Evolutionary conservation across 2,329 filamentous ascomycete genomes (phyloP).

Genomic region (Hirsutella rhossiliensis): DNA sequence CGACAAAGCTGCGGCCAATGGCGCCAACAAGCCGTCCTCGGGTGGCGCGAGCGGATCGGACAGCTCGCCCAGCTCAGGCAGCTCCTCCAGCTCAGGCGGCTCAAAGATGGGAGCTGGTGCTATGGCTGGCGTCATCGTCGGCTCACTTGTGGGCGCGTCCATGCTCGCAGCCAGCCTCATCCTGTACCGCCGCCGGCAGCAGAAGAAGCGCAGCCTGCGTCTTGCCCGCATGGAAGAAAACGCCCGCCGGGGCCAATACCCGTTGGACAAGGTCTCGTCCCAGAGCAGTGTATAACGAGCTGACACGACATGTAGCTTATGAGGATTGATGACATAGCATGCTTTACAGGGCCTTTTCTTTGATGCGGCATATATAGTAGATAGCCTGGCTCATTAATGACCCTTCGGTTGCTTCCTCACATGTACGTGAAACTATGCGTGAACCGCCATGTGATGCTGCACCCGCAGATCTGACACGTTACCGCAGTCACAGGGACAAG

Average conservation of each 20-base stretch:
- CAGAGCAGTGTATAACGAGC: no score
- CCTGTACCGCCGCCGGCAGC: slow-evolving; percentile 1
- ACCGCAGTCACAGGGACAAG: no score
- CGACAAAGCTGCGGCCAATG: slow-evolving; percentile 9
- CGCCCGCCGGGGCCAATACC: neutral
- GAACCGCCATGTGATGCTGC: no score
- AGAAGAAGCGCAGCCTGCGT: neutral
- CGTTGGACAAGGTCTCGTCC: neutral
- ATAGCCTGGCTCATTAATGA: no score
- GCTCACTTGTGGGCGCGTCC: neutral
- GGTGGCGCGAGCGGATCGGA: slow-evolving; percentile 8
- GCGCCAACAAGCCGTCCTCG: no score
- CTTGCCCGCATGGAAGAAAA: slow-evolving; percentile 2
- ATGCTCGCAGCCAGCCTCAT: neutral
- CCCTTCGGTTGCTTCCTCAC: no score
- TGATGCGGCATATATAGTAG: no score
- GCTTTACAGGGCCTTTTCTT: no score
- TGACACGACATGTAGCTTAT: no score
- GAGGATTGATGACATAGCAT: no score
- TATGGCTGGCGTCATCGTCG: neutral
- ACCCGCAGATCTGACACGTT: no score
- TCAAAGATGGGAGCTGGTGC: slow-evolving; percentile 1
- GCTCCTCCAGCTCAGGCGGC: neutral
- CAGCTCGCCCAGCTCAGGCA: neutral
- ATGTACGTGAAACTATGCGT: no score